Evolutionary conservation across 2,329 filamentous ascomycete species (phyloP), one percentile per base, ranked within the genome.

Genomic region (Pseudovirgaria hyperparasitica): DNA sequence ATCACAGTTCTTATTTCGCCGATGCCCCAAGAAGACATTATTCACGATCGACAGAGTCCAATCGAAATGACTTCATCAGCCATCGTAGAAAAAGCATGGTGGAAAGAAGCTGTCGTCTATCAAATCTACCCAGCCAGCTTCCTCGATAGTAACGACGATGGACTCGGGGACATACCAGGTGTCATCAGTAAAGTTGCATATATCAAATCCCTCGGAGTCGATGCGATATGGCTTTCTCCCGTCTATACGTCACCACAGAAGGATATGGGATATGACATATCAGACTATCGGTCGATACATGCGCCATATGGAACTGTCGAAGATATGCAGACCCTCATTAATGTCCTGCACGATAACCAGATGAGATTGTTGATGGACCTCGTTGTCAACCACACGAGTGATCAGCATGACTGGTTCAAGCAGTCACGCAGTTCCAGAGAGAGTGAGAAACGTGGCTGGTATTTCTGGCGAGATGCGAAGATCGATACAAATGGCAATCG

Each of bases 71-170:
- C n/a, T 6, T 22, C 18, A 13, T 22, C 17, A 11, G 26, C 11
- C 16, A 14, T 26, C 13, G 19, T 12, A 15, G 27, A 29, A 9
- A 19, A 32, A 9, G 27, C 22, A 40, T 74, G 69, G 69, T 74
- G 70, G 70, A 72, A 72, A 38, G 67, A 73, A 43, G 62, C 59
- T 26, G 58, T 64, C 7, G 65, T 73, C 13, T 75, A 75, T 42
- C 68, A 75, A 36, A 63, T 75, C 34, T 75, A 73, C 42, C 67
- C 69, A 3, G 63, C 70, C n/a, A 70, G 65, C 15, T 74, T 73
- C 53, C 62, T 69, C 35, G 69, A 72, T 43, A 64, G 63, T 22
- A 70, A 64, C 12, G 65, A 63, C 21, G 62, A 67, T 30, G 69
- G 69, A 5, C 48, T 63, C 24, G 69, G 69, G 21, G 68, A 72